Evolutionary conservation across 306 rosid genomes (phyloP).

Genomic region (Citrullus mucosospermus): DNA sequence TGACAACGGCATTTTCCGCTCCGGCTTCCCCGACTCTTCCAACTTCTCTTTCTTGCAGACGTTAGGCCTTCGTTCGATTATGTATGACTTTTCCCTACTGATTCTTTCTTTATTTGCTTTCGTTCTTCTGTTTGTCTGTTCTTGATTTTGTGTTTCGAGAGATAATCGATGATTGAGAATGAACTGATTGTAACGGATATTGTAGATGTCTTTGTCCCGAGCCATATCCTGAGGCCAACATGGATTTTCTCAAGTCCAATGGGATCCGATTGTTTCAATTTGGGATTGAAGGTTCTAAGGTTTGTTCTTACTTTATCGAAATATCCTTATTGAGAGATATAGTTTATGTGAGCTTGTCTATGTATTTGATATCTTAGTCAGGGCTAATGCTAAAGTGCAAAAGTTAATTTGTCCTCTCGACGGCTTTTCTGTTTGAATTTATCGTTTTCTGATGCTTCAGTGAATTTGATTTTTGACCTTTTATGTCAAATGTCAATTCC

Average conservation of each 20-base stretch:
- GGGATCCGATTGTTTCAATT: conserved; percentile 81
- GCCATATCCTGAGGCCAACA: conserved; percentile 69
- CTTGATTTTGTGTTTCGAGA: background rate
- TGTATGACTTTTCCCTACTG: conserved; percentile 28
- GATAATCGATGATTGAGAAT: background rate
- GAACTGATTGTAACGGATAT: conserved; percentile 10
- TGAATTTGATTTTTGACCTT: background rate
- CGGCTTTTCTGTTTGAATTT: background rate
- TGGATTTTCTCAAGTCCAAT: conserved; percentile 79
- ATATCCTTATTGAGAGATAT: background rate
- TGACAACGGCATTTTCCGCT: conserved; percentile 90
- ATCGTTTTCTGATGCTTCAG: background rate
- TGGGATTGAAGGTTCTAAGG: conserved; percentile 95
- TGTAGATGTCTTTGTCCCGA: conserved; percentile 87
- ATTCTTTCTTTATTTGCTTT: background rate
- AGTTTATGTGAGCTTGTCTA: background rate
- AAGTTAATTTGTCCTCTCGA: background rate
- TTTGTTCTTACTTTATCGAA: conserved; percentile 9
- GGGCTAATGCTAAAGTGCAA: background rate
- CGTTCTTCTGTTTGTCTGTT: background rate
- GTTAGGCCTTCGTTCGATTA: conserved; percentile 79
- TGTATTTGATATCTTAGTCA: background rate
- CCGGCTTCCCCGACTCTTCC: conserved; percentile 80
- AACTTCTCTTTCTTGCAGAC: conserved; percentile 82
- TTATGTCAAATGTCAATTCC: background rate